phyloP scores from a whole-genome alignment of 352 stramenopile genomes.

The Pythium diclinum region DNA sequence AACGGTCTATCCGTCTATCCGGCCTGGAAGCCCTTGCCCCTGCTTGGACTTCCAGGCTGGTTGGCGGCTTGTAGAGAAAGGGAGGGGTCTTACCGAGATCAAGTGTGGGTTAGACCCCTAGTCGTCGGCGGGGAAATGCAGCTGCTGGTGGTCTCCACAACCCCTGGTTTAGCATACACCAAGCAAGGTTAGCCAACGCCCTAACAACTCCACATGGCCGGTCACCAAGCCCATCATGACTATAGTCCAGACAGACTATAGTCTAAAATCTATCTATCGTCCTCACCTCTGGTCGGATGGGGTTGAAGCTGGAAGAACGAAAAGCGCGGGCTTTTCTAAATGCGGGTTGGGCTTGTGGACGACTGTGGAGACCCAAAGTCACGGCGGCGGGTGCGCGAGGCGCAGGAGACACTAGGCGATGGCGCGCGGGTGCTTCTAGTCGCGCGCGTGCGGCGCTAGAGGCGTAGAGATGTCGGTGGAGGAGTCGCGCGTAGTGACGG shows the following conservation, averaged over 20 bases:
- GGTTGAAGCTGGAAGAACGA: slow-evolving; percentile 39
- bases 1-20: not conserved
- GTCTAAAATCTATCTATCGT: slow-evolving; percentile 12
- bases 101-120: not conserved
- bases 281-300: slow-evolving; percentile 10
- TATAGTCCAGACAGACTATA: not conserved
- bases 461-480: not conserved
- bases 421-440: not conserved
- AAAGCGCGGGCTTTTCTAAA: slow-evolving; percentile 28
- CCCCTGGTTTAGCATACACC: slow-evolving; percentile 6
- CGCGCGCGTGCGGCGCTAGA: not conserved
- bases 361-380: not conserved
- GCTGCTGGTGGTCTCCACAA: slow-evolving; percentile 3
- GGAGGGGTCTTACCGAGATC: not conserved
- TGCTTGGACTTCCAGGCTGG: not conserved
- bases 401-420: not conserved
- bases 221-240: not conserved
- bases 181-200: not conserved
- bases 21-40: not conserved
- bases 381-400: not conserved
- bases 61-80: slow-evolving; percentile 2
- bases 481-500: slow-evolving; percentile 3
- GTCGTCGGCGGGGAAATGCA: not conserved
- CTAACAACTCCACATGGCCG: not conserved
- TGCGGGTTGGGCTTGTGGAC: slow-evolving; percentile 4